These are phyloP conservation scores for Fusarium sp. DNA, from an alignment of 2,329 filamentous ascomycete genomes.

Conservation along the genomic window DNA sequence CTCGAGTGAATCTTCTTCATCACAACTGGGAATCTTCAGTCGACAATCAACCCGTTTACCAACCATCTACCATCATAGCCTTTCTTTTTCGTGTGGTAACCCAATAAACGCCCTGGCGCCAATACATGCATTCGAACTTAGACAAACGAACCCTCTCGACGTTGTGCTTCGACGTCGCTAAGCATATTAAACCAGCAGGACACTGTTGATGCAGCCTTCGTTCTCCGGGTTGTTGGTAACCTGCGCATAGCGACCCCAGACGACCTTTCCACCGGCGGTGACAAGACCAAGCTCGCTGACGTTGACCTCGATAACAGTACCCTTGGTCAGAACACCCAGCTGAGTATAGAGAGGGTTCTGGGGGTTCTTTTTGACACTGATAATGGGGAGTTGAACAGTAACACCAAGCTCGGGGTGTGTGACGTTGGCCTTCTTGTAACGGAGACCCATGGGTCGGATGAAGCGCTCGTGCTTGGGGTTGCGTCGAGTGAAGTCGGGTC, in stretches of 20 bases:
- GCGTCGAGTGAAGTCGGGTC: conserved; percentile 86
- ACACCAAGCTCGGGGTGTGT: conserved; percentile 84
- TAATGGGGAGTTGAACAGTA: conserved; percentile 87
- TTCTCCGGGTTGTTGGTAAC: conserved; percentile 62
- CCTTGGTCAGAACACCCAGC: conserved; percentile 88
- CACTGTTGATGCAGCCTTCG: conserved; percentile 54
- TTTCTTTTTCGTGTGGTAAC: conserved; percentile 40
- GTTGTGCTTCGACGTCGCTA: conserved; percentile 6
- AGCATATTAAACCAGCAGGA: conserved; percentile 43
- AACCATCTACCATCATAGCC: conserved; percentile 34
- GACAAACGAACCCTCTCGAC: conserved; percentile 30
- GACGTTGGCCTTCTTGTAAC: conserved; percentile 66
- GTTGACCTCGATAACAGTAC: conserved; percentile 87
- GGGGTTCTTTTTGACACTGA: conserved; percentile 75
- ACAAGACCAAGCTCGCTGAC: conserved; percentile 91
- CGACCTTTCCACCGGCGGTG: conserved; percentile 91
- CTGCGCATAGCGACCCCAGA: conserved; percentile 85
- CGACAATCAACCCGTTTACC: conserved; percentile 45
- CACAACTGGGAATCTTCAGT: conserved; percentile 47
- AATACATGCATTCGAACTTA: conserved; percentile 46
- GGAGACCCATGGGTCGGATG: conserved; percentile 63
- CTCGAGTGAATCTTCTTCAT: conserved; percentile 48
- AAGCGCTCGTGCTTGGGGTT: conserved; percentile 82
- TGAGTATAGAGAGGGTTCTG: conserved; percentile 93
- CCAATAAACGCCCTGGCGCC: conserved; percentile 48